phyloP scores from a whole-genome alignment of 208 protist species.

The Trypanosoma boissoni region DNA sequence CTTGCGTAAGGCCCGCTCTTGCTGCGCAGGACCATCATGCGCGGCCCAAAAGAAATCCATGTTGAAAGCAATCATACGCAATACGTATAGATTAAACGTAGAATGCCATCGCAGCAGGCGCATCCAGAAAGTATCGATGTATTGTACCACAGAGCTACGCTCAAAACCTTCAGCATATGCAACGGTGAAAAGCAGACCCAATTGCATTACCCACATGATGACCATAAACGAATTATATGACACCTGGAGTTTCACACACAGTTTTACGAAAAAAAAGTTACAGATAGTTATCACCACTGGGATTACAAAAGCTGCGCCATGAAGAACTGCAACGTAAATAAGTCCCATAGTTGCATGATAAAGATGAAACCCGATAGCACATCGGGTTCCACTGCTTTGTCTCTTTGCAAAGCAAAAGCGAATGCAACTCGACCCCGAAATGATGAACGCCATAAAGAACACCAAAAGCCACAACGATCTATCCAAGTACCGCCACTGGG shows the following conservation, averaged over 20 bases:
- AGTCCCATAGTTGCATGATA: slow-evolving; percentile 1
- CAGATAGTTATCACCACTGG: slow-evolving; percentile 22
- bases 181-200: slow-evolving; percentile 36
- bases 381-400: too few species aligned
- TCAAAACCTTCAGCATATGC: slow-evolving; percentile 27
- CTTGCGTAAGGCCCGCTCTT: slow-evolving; percentile 27
- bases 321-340: slow-evolving; percentile 16
- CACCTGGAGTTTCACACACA: slow-evolving; percentile 40
- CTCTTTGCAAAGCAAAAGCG: too few species aligned
- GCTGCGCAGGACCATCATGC: background rate
- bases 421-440: too few species aligned
- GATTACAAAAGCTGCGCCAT: slow-evolving; percentile 30
- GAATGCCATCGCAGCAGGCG: slow-evolving; percentile 54
- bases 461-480: too few species aligned
- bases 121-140: background rate
- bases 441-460: too few species aligned
- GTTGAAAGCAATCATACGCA: slow-evolving; percentile 85
- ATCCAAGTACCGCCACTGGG: too few species aligned
- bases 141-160: slow-evolving; percentile 11
- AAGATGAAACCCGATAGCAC: too few species aligned
- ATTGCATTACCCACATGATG: slow-evolving; percentile 48
- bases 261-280: slow-evolving; percentile 31
- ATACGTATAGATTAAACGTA: slow-evolving; percentile 65
- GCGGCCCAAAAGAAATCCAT: slow-evolving; percentile 54
- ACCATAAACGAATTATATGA: slow-evolving; percentile 40